Conservation (phyloP, 345 rosid species). For the Citrus inodora region DNA sequence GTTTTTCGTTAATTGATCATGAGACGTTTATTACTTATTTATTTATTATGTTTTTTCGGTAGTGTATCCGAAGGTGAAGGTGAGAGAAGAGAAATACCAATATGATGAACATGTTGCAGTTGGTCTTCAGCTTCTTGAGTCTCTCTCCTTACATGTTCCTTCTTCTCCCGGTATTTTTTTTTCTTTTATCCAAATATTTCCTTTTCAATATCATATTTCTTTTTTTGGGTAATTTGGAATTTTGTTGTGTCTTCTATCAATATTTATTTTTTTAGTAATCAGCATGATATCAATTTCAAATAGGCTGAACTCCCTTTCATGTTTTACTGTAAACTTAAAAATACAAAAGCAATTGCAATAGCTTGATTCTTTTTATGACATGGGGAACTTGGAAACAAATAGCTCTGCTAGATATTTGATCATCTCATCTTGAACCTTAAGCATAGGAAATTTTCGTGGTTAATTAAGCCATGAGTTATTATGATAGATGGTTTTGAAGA, state of each 20-base stretch:
- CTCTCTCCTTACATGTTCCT: constrained; percentile 44
- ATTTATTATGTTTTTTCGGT: background rate
- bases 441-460: too few species aligned
- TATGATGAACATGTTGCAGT: constrained; percentile 19
- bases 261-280: background rate
- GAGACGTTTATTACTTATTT: constrained; percentile 2
- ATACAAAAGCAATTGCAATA: background rate
- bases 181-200: background rate
- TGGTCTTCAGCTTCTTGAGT: constrained; percentile 34
- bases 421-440: background rate
- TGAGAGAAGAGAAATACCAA: constrained; percentile 27
- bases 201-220: background rate
- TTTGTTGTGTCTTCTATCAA: background rate
- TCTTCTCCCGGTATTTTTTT: constrained; percentile 34
- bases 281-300: too few species aligned
- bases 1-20: constrained; percentile 4
- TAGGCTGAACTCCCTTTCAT: background rate
- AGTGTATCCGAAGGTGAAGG: constrained; percentile 70
- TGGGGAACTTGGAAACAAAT: too few species aligned
- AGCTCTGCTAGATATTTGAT: too few species aligned
- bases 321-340: background rate
- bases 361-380: background rate
- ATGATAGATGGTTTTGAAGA: too few species aligned
- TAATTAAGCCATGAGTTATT: too few species aligned
- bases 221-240: background rate